These are phyloP conservation scores for Lentinula boryana DNA, from an alignment of 768 basidiomycete species.

Conservation along the genomic window DNA sequence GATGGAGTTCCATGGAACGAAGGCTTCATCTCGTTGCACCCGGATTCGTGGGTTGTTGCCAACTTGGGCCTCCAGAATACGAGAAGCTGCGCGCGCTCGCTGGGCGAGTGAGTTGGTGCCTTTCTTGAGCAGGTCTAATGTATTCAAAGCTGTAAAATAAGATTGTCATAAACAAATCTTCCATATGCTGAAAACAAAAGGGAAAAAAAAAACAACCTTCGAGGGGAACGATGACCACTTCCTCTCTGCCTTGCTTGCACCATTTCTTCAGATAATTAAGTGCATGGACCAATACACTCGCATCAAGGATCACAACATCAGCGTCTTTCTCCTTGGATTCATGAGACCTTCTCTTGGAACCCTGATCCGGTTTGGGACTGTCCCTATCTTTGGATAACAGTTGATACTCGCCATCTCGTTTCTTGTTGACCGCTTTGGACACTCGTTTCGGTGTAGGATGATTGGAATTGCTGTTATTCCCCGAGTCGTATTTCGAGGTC, in stretches of 20 bases:
- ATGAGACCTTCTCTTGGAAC: constrained; percentile 21
- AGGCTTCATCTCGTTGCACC: constrained; percentile 79
- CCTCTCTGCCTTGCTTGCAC: constrained; percentile 71
- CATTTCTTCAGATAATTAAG: constrained; percentile 77
- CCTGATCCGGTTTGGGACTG: constrained; percentile 10
- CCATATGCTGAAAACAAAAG: background rate
- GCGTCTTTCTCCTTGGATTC: constrained; percentile 48
- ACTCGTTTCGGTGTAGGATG: constrained; percentile 9
- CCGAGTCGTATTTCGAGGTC: background rate
- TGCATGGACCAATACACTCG: constrained; percentile 76
- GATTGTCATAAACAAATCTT: background rate
- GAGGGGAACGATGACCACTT: constrained; percentile 78
- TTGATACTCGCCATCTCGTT: constrained; percentile 2
- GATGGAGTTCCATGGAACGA: constrained; percentile 76
- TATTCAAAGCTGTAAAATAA: constrained; percentile 65
- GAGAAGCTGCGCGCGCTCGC: constrained; percentile 81
- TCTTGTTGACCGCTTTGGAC: constrained; percentile 8
- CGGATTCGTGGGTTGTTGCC: constrained; percentile 76
- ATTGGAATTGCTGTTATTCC: background rate
- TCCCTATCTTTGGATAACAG: constrained; percentile 8
- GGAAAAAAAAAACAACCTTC: constrained; percentile 60
- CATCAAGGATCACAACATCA: constrained; percentile 73
- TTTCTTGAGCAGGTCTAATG: constrained; percentile 90
- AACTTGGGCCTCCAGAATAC: constrained; percentile 83
- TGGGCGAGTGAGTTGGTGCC: constrained; percentile 74